Evolutionary conservation across 805 yeast genomes (phyloP), one percentile per base, ranked within the genome.

Genomic region (Debaryomyces castellii): DNA sequence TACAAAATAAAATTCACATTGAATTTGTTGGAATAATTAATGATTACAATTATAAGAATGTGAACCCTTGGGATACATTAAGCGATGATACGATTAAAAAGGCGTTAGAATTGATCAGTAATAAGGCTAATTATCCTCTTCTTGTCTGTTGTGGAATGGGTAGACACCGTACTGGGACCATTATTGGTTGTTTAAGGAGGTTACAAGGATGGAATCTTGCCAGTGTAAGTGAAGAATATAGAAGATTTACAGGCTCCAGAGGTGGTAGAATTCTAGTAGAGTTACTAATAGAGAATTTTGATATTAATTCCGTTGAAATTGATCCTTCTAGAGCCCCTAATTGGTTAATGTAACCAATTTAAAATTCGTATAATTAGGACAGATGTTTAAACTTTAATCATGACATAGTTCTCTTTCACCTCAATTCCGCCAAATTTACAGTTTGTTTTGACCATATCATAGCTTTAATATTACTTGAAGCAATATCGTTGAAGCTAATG

Each of bases 131-230:
- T 61, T 88, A 89, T 58, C 98, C 99, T 0, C 57, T 94, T 50
- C 69, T 94, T 41, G 91, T 91, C 4, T 94, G 98, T 64, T 94
- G 98, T 58, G 97, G 97, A 11, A 94, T 94, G 99, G 99, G 99
- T 0, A 74, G 99, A 54, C 99, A 92, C 64, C 76, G 99, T 52
- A 91, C 98, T 0, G 99, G 99, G 1, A 91, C 98, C 0, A 96
- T 94, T 3, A 82, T 94, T 48, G 99, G 99, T 1, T 92, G 99
- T 64, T 69, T 92, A 39, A 73, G 99, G 51, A 77, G 96, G 48
- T 70, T 94, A 16, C 97, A 94, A 74, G 92, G 95, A n/a, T 92
- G 99, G 99, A 94, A 95, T 59, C 70, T 92, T 60, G 97, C 98
- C 9, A 65, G 73, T 62, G 94, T 92, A 1, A 81, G 90, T 46